Base-by-base conservation (phyloP, 2,329 filamentous ascomycete genomes). In the Cladosporium austrohemisphaericum region DNA sequence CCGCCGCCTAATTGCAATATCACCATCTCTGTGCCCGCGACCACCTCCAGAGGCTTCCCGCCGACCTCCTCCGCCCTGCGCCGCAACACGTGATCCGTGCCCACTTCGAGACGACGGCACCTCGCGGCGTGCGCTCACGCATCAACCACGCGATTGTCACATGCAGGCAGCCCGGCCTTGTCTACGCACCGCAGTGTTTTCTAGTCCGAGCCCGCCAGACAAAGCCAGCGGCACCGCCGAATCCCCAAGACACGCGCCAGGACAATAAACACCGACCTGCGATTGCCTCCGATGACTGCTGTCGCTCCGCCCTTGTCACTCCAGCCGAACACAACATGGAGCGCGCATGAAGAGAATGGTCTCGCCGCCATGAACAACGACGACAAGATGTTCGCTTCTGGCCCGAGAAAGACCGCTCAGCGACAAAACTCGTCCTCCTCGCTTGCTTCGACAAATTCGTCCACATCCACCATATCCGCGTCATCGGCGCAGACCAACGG, bases 391-490 rank as follows among this genome's bases (percentile, higher is more conserved):
- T 63, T 65, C 54, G 85, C 88, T 79, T 55, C 60, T 31, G 58
- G 58, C n/a, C 87, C 88, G 64, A 88, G 90, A 61, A 96, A 95
- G 74, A 84, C 79, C 65, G 78, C 89, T 54, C 88, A 92, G 68
- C 84, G 92, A 67, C 85, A 85, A 64, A 95, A 89, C 75, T 97
- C 92, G 28, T 93, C 89, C 51, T 95, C 90, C 3, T 95, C 91
- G 37, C 77, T 94, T 56, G 73, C 75, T 49, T 83, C 81, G 18
- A 72, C 71, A 49, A 71, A 75, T 26, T 86, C 88, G 11, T 81
- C 82, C 41, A 80, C 74, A 32, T 81, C 84, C 2, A 86, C 85
- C 48, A 74, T 86, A 55, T 78, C 80, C 31, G 78, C 80, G 50
- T 75, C 80, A 62, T 75, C 78, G 41, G 75, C 79, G 20, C 81